Conservation (phyloP, 257 asterid species). For the Pogostemon cablin region DNA sequence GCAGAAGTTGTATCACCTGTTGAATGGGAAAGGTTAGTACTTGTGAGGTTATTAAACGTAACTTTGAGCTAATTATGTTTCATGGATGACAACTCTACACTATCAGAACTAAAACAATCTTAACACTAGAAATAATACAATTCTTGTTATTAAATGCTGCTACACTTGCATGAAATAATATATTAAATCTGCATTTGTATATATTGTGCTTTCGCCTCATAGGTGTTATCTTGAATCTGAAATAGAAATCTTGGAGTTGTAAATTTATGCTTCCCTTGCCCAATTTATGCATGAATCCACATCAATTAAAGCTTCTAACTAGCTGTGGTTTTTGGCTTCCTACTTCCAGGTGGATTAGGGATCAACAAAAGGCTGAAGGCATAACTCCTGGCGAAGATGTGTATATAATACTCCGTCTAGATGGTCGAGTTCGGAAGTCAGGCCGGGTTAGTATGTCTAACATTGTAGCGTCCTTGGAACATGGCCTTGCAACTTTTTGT, state of each 20-base stretch:
- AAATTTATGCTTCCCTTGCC: neutral
- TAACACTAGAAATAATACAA: too few relatives aligned
- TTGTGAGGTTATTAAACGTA: conserved; percentile 9
- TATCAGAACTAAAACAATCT: conserved; percentile 17
- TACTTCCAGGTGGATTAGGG: conserved; percentile 84
- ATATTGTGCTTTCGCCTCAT: neutral
- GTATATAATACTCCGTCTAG: conserved; percentile 90
- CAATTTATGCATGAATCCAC: neutral
- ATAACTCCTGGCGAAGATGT: conserved; percentile 92
- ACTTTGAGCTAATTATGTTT: neutral
- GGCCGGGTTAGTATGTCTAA: conserved; percentile 67
- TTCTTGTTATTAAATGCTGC: neutral
- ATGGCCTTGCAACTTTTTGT: neutral
- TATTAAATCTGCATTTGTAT: neutral
- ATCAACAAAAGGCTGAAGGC: conserved; percentile 91
- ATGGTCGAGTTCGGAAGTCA: conserved; percentile 95
- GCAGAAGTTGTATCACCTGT: conserved; percentile 81
- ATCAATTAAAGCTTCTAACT: neutral
- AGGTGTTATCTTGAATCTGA: neutral
- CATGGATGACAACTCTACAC: conserved; percentile 18
- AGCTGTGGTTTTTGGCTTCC: conserved; percentile 15
- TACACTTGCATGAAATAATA: conserved; percentile 6
- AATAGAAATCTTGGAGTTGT: neutral
- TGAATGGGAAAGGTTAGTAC: conserved; percentile 93
- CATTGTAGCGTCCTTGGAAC: neutral